Evolutionary conservation across 768 basidiomycete species (phyloP).

Genomic region (Stropharia rugosoannulata): DNA sequence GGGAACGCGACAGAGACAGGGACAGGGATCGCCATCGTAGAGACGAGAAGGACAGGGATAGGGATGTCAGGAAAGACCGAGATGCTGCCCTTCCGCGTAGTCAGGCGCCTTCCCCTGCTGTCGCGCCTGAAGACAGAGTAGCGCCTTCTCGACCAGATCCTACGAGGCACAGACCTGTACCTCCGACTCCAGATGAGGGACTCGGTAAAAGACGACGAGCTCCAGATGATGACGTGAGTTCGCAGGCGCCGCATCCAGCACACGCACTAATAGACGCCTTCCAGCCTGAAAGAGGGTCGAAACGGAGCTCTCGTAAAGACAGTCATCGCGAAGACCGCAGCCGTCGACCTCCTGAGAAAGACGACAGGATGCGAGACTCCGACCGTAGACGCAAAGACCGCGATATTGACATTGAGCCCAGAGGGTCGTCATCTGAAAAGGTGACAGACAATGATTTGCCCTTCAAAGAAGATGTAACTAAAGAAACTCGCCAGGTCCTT

Average conservation of each 20-base stretch:
- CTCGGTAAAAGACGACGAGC: constrained; percentile 73
- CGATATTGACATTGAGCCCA: constrained; percentile 53
- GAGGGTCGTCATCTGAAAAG: constrained; percentile 57
- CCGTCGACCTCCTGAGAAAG: constrained; percentile 68
- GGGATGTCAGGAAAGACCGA: constrained; percentile 62
- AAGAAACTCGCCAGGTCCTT: constrained; percentile 10
- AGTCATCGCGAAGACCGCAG: constrained; percentile 72
- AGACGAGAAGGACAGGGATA: constrained; percentile 65
- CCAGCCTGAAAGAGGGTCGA: constrained; percentile 73
- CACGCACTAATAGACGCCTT: constrained; percentile 7
- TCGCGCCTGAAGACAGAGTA: constrained; percentile 48
- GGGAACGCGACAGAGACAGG: constrained; percentile 59
- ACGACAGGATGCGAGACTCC: constrained; percentile 68
- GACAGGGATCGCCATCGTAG: constrained; percentile 55
- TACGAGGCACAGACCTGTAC: constrained; percentile 49
- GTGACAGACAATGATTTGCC: constrained; percentile 31
- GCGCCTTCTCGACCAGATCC: constrained; percentile 61
- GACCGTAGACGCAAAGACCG: constrained; percentile 69
- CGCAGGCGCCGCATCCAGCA: constrained; percentile 1
- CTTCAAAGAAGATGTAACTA: not conserved
- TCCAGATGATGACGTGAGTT: constrained; percentile 71
- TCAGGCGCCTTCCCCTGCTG: constrained; percentile 26
- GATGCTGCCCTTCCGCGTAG: constrained; percentile 37
- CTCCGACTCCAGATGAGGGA: constrained; percentile 52
- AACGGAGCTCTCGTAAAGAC: constrained; percentile 80